Evolutionary conservation across 768 basidiomycete genomes (phyloP), one percentile per base, ranked within the genome.

Genomic region (Mycena indigotica): DNA sequence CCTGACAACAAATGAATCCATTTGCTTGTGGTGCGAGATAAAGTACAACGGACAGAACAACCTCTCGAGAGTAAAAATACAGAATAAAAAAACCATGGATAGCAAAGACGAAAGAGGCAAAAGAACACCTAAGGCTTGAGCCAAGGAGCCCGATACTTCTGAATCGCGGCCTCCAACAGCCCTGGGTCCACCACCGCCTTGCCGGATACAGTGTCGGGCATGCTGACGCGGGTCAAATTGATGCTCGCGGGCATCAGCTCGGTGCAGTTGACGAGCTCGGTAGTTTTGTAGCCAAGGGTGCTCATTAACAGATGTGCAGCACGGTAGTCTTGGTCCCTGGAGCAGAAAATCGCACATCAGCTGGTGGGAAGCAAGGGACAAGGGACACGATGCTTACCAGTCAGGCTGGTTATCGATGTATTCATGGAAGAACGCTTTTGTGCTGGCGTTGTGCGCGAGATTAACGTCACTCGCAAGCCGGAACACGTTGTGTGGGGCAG

Each of bases 231-330:
- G 21, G 44, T 45, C 25, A 64, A 53, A 12, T 61, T 53, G 28
- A 64, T 64, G 45, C 50, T 50, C 38, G 49, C 46, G 17, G 63
- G 63, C 55, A 64, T 53, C 3, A 64, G 41, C 45, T 64, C 63
- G 25, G 63, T 58, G 48, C 63, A 64, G 15, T 64, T 50, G 17
- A 53, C 61, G 35, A 64, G 52, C 21, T 29, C 30, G n/a, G 35
- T 19, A 38, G 30, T 24, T 19, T 62, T 25, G 1, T 58, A 28
- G 0, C 63, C 63, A 5, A 64, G 53, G 1, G 55, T 19, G 39
- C 53, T 58, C 63, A 64, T 61, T 16, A 55, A 52, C 15, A 32
- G 38, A 30, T 64, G 63, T 4, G 63, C 63, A 4, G 56, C 23
- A 6, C 52, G 29, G 51, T 64, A 64, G 24, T 61, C 63, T 29